Percentiles rank a stretch among this genome's conserved stretches.
phyloP scores from a whole-genome alignment of 345 rosid species.

The Limnanthes douglasii region DNA sequence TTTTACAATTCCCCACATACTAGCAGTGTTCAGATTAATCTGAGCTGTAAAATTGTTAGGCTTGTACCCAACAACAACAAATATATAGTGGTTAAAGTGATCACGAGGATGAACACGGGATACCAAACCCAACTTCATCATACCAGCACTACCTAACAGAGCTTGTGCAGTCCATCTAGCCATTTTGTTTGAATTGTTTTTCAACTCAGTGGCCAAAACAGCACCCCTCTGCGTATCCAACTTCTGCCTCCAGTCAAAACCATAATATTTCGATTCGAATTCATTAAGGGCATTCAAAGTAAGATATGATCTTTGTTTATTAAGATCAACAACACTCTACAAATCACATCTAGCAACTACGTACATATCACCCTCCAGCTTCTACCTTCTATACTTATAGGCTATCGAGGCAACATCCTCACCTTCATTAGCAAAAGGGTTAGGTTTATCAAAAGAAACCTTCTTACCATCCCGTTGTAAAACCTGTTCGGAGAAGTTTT shows the following conservation, averaged over 20 bases:
- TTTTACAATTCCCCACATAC: slow-evolving; percentile 99
- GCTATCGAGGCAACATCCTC: slow-evolving; percentile 97
- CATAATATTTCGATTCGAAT: slow-evolving; percentile 89
- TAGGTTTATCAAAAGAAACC: slow-evolving; percentile 70
- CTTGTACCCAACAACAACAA: slow-evolving; percentile 81
- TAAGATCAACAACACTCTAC: slow-evolving; percentile 72
- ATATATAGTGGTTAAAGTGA: slow-evolving; percentile 91
- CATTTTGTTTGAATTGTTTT: slow-evolving; percentile 88
- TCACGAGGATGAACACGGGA: slow-evolving; percentile 97
- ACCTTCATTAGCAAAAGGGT: slow-evolving; percentile 82
- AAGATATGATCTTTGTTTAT: slow-evolving; percentile 62
- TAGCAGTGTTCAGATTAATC: slow-evolving; percentile 67
- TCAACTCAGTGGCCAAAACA: slow-evolving; percentile 86
- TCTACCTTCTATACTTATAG: slow-evolving; percentile 89
- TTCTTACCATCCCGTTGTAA: slow-evolving; percentile 74
- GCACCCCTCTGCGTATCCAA: slow-evolving; percentile 97
- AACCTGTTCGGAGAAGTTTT: slow-evolving; percentile 84
- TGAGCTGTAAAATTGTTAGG: slow-evolving; percentile 85
- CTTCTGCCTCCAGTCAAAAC: slow-evolving; percentile 99
- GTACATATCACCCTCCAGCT: slow-evolving; percentile 63
- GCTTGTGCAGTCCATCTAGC: slow-evolving; percentile 99
- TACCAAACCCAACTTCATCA: slow-evolving; percentile 96
- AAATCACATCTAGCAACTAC: slow-evolving; percentile 87
- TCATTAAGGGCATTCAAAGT: slow-evolving; percentile 90
- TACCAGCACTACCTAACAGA: slow-evolving; percentile 69